phyloP scores from a whole-genome alignment of 2,329 filamentous ascomycete species.

The Epichloe sp. region DNA sequence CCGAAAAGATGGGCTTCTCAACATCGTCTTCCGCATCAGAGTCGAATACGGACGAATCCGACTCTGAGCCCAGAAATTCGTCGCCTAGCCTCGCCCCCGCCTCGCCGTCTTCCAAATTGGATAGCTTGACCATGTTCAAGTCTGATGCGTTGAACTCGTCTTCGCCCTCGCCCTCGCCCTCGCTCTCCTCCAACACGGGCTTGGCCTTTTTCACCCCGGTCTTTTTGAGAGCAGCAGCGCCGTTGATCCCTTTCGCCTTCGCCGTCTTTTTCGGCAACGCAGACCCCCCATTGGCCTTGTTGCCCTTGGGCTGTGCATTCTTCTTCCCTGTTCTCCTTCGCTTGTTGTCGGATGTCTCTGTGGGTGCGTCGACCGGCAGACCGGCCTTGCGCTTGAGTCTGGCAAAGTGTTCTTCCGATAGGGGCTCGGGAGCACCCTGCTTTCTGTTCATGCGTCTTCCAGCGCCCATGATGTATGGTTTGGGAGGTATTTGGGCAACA shows the following conservation, averaged over 20 bases:
- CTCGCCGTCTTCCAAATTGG: conserved; percentile 31
- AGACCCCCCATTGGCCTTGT: conserved; percentile 4
- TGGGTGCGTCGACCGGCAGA: conserved; percentile 47
- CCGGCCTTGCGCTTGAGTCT: conserved; percentile 77
- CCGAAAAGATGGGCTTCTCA: conserved; percentile 69
- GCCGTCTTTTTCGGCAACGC: conserved; percentile 15
- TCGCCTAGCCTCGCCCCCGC: conserved; percentile 30
- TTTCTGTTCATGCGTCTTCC: conserved; percentile 83
- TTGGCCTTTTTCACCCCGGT: conserved; percentile 19
- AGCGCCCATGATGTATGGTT: conserved; percentile 56
- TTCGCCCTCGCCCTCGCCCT: conserved; percentile 25
- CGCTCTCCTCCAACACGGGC: conserved; percentile 12
- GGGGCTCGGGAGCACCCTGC: conserved; percentile 72
- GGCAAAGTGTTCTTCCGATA: conserved; percentile 68
- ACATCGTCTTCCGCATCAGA: conserved; percentile 48
- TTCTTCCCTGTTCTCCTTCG: conserved; percentile 10
- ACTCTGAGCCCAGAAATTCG: conserved; percentile 44
- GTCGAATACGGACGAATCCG: conserved; percentile 51
- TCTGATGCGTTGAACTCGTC: conserved; percentile 33
- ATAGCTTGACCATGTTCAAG: conserved; percentile 23
- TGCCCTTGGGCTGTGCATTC: conserved; percentile 13
- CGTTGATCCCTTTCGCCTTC: conserved; percentile 7
- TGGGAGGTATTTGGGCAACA: conserved; percentile 4
- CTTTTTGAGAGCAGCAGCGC: conserved; percentile 5
- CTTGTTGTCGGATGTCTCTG: conserved; percentile 28